Evolutionary conservation across 2,329 filamentous ascomycete species (phyloP).

Genomic region (Botrytis byssoidea): DNA sequence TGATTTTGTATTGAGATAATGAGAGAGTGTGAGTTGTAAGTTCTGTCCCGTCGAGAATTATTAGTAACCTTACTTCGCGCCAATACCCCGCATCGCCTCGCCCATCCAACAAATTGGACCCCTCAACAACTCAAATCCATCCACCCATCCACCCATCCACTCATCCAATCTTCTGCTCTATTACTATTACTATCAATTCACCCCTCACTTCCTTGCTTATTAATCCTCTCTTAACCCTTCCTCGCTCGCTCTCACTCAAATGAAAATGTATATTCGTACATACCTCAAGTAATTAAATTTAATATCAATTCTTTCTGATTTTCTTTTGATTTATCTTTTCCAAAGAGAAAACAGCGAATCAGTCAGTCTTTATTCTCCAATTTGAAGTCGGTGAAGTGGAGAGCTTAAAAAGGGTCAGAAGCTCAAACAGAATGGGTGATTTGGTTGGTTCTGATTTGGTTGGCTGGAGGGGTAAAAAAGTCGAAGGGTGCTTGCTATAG

Average conservation of each 20-base stretch:
- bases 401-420: neutral
- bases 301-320: neutral
- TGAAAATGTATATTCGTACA: neutral
- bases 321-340: neutral
- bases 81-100: conserved; percentile 1
- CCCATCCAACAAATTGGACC: neutral
- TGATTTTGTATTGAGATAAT: neutral
- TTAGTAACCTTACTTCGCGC: conserved; percentile 1
- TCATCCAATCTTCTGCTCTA: neutral
- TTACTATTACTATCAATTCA: too few relatives aligned
- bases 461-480: conserved; percentile 2
- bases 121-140: conserved; percentile 4
- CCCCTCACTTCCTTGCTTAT: neutral
- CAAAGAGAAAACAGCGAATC: neutral
- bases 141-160: neutral
- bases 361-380: neutral
- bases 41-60: conserved; percentile 1
- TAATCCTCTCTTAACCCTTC: neutral
- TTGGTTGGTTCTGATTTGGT: neutral
- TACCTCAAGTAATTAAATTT: neutral
- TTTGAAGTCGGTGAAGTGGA: neutral
- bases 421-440: neutral
- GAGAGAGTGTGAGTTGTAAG: conserved; percentile 1
- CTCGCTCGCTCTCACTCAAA: too few relatives aligned
- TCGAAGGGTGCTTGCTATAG: neutral